phyloP scores from a whole-genome alignment of 2,329 filamentous ascomycete genomes.

The Tolypocladium pustulatum region DNA sequence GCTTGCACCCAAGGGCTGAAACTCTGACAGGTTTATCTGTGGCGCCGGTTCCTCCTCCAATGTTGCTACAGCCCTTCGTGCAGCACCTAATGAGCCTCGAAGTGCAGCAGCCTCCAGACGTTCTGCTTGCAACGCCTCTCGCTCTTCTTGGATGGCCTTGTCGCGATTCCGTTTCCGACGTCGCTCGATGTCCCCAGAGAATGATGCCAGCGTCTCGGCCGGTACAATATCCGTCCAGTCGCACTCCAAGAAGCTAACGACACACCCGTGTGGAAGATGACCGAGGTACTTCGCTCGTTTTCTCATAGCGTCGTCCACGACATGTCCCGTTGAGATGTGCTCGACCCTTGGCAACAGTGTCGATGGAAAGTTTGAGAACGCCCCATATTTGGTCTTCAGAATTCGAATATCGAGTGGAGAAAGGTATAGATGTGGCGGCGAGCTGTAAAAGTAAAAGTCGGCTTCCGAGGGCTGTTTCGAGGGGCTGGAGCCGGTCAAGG shows the following conservation, averaged over 20 bases:
- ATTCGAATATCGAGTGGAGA: constrained; percentile 89
- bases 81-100: constrained; percentile 35
- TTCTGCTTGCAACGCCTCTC: constrained; percentile 73
- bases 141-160: constrained; percentile 78
- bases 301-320: constrained; percentile 74
- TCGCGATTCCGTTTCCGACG: constrained; percentile 69
- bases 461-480: constrained; percentile 24
- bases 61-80: constrained; percentile 25
- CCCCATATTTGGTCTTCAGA: constrained; percentile 77
- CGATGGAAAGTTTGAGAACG: constrained; percentile 72
- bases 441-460: constrained; percentile 79
- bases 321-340: constrained; percentile 78
- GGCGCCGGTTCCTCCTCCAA: constrained; percentile 26
- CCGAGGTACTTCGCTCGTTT: constrained; percentile 78
- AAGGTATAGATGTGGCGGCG: constrained; percentile 78
- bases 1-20: constrained; percentile 48
- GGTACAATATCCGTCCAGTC: constrained; percentile 89
- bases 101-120: constrained; percentile 64
- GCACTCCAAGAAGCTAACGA: constrained; percentile 84
- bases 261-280: constrained; percentile 81
- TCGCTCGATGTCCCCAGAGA: constrained; percentile 65
- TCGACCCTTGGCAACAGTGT: constrained; percentile 81
- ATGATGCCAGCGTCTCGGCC: constrained; percentile 62
- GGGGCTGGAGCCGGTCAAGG: constrained; percentile 7
- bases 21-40: constrained; percentile 47